These are phyloP conservation scores for Chaetomium strumarium DNA, from an alignment of 2,329 filamentous ascomycete genomes.

Conservation along the genomic window DNA sequence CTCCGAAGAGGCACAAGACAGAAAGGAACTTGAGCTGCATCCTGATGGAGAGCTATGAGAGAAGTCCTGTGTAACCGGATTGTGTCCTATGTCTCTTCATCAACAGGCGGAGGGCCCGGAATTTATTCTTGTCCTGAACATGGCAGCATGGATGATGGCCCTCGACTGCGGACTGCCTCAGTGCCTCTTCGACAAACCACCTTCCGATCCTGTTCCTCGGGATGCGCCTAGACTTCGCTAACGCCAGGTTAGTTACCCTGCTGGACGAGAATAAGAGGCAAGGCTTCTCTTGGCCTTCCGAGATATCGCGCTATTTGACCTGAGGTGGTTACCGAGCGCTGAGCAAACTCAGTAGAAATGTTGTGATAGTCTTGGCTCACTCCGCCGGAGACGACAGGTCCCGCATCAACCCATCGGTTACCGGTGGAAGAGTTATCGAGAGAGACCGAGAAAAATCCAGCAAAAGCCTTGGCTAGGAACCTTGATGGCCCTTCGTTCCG, in stretches of 20 bases:
- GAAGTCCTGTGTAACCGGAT: too few species aligned
- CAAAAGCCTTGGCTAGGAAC: not conserved
- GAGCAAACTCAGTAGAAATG: too few species aligned
- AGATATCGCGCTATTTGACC: not conserved
- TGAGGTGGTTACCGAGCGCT: not conserved
- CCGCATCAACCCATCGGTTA: not conserved
- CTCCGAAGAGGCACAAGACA: not conserved
- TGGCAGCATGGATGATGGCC: too few species aligned
- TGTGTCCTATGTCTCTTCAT: too few species aligned
- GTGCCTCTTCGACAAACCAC: too few species aligned
- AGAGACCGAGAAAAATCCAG: not conserved
- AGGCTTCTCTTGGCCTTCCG: not conserved
- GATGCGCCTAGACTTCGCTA: not conserved
- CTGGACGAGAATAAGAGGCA: not conserved
- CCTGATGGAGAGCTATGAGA: not conserved
- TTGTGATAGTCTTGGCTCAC: too few species aligned
- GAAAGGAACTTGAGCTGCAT: not conserved
- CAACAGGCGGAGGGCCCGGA: too few species aligned
- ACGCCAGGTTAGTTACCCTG: not conserved
- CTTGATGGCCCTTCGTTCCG: constrained; percentile 8
- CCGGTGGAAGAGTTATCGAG: not conserved
- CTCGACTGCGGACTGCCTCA: too few species aligned
- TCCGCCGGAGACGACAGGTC: not conserved
- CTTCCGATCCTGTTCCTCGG: not conserved
- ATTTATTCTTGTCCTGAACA: too few species aligned